Percentiles rank a stretch among this genome's conserved stretches.
Evolutionary conservation across 179 eudicot species (phyloP).

Genomic region (Corrigiola litoralis): DNA sequence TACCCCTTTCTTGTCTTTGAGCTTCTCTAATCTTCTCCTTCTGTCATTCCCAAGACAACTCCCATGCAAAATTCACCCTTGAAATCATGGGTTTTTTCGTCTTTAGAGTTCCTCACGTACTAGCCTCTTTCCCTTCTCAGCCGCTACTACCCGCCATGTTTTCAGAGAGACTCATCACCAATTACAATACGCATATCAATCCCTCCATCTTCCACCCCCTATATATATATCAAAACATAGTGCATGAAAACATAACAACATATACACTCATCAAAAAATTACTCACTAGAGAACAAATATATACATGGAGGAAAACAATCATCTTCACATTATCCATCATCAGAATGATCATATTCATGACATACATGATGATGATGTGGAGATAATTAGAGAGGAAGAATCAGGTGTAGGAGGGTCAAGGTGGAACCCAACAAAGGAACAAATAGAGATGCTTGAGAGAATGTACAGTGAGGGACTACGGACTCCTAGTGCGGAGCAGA

Average conservation of each 20-base stretch:
- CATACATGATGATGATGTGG: neutral
- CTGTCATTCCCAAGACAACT: conserved; percentile 31
- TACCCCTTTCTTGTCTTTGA: conserved; percentile 14
- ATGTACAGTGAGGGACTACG: conserved; percentile 57
- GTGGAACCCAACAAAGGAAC: conserved; percentile 89
- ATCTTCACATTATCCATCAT: neutral
- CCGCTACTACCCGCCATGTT: too few species aligned
- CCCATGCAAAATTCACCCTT: neutral
- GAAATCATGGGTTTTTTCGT: conserved; percentile 3
- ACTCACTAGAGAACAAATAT: neutral
- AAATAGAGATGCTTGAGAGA: conserved; percentile 56
- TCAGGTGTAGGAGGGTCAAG: conserved; percentile 42
- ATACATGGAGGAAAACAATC: conserved; percentile 4
- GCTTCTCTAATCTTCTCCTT: conserved; percentile 5
- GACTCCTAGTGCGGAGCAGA: conserved; percentile 81
- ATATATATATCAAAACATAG: conserved; percentile 65
- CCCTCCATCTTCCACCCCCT: conserved; percentile 38
- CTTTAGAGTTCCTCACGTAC: too few species aligned
- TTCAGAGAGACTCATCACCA: too few species aligned
- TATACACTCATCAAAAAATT: too few species aligned
- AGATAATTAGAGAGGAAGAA: conserved; percentile 1
- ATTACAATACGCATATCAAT: neutral
- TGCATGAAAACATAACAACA: conserved; percentile 31
- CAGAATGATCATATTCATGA: neutral
- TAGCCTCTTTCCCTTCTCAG: too few species aligned